These are phyloP conservation scores for Dicorynia guianensis DNA, from an alignment of 306 rosid genomes.

Conservation along the genomic window DNA sequence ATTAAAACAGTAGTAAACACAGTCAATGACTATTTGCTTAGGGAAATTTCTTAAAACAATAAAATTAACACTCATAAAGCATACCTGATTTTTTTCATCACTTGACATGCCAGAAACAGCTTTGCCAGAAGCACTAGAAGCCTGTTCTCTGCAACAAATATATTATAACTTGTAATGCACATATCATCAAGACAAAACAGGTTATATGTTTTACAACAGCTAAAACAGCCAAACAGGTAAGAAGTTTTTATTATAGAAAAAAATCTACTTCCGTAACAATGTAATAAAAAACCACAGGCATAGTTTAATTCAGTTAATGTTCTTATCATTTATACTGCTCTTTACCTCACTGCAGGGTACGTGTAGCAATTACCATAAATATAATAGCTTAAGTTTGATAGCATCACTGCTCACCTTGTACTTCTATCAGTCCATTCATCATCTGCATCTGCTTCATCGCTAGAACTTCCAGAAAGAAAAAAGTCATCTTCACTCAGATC, in stretches of 20 bases:
- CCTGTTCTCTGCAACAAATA: constrained; percentile 84
- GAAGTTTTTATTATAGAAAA: constrained; percentile 11
- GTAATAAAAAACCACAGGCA: constrained; percentile 8
- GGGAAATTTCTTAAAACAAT: constrained; percentile 17
- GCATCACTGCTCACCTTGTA: constrained; percentile 60
- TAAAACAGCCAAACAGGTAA: constrained; percentile 21
- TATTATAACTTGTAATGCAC: not conserved
- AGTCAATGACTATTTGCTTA: not conserved
- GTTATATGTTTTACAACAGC: not conserved
- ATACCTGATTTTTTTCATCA: constrained; percentile 94
- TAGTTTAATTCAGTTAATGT: not conserved
- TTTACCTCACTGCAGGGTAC: constrained; percentile 3
- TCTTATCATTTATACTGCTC: constrained; percentile 15
- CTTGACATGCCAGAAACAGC: constrained; percentile 97
- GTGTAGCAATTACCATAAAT: not conserved
- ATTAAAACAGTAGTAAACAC: constrained; percentile 12
- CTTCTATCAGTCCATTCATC: constrained; percentile 99
- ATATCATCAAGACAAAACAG: constrained; percentile 19
- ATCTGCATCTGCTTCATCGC: constrained; percentile 97
- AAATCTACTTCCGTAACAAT: constrained; percentile 12
- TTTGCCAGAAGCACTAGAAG: constrained; percentile 97
- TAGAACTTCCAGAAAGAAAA: constrained; percentile 84
- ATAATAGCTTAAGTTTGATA: constrained; percentile 14
- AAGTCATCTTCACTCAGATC: constrained; percentile 98
- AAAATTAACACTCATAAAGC: constrained; percentile 22